phyloP scores from a whole-genome alignment of 2,329 filamentous ascomycete genomes.

The Calonectria pteridis region DNA sequence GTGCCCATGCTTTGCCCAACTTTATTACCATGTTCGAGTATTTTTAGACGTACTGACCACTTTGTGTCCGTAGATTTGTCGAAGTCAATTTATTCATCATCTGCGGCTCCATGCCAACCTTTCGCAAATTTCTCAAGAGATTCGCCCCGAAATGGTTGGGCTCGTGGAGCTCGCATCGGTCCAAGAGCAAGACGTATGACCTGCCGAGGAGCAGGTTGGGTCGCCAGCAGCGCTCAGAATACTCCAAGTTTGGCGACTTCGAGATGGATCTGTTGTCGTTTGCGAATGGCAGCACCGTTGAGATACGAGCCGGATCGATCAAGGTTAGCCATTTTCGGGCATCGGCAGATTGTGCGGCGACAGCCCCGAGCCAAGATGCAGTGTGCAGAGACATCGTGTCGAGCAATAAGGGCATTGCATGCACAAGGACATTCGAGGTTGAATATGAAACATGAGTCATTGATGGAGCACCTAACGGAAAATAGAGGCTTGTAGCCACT shows the following conservation, averaged over 20 bases:
- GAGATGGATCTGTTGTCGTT: not conserved
- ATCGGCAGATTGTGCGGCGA: not conserved
- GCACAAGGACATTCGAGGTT: not conserved
- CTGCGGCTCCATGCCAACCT: constrained; percentile 54
- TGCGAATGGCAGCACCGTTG: not conserved
- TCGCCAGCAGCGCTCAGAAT: not conserved
- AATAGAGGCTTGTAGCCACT: not conserved
- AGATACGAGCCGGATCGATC: not conserved
- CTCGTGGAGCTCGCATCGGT: constrained; percentile 9
- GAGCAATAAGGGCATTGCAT: not conserved
- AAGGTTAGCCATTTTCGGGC: not conserved
- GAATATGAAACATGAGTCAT: not conserved
- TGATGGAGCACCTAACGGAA: not conserved
- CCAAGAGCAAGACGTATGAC: not conserved
- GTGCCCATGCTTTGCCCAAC: constrained; percentile 11
- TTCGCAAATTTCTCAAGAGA: constrained; percentile 52
- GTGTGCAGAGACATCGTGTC: not conserved
- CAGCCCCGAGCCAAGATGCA: not conserved
- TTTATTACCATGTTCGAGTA: not conserved
- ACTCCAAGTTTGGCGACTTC: not conserved
- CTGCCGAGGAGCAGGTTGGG: not conserved
- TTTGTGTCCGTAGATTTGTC: constrained; percentile 44
- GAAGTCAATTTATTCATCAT: constrained; percentile 56
- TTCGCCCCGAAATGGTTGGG: constrained; percentile 46
- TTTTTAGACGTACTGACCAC: constrained; percentile 17